A percentile compares a stretch with the other conserved stretches of the same genome.
phyloP scores from a whole-genome alignment of 176 grass and related monocot species.

The Hyparrhenia diplandra region DNA sequence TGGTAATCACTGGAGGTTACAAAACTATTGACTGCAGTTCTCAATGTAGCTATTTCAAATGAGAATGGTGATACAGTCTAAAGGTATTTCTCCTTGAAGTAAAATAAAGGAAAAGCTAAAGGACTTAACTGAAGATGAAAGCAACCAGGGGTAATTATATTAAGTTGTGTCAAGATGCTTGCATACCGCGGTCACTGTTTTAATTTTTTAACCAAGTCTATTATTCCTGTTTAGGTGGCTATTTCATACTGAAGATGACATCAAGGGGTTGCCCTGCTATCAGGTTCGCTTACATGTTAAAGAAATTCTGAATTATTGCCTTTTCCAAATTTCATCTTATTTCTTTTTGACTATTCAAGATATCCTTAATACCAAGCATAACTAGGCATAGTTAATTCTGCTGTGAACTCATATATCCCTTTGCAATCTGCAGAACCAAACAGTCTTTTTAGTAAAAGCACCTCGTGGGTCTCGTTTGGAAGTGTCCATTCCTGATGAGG shows the following conservation, averaged over 20 bases:
- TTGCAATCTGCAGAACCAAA: constrained; percentile 62
- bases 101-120: constrained; percentile 67
- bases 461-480: constrained; percentile 85
- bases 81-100: constrained; percentile 45
- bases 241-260: constrained; percentile 90
- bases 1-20: constrained; percentile 24
- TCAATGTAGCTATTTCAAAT: constrained; percentile 16
- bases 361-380: neutral
- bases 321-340: neutral
- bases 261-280: constrained; percentile 90
- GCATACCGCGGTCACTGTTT: neutral
- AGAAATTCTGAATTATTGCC: neutral
- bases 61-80: constrained; percentile 21
- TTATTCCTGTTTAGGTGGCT: constrained; percentile 66
- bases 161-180: constrained; percentile 16
- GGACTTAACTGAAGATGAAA: constrained; percentile 75
- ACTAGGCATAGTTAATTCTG: constrained; percentile 1
- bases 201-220: constrained; percentile 7
- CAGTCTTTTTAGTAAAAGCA: constrained; percentile 89
- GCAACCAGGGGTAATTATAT: constrained; percentile 58
- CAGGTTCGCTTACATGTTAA: constrained; percentile 43
- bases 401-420: constrained; percentile 21
- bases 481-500: constrained; percentile 89
- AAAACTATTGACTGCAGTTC: constrained; percentile 19
- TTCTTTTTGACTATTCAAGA: constrained; percentile 4